Evolutionary conservation across 495 filamentous ascomycete species (phyloP), one percentile per base, ranked within the genome.

Genomic region (Penicillium waksmanii): DNA sequence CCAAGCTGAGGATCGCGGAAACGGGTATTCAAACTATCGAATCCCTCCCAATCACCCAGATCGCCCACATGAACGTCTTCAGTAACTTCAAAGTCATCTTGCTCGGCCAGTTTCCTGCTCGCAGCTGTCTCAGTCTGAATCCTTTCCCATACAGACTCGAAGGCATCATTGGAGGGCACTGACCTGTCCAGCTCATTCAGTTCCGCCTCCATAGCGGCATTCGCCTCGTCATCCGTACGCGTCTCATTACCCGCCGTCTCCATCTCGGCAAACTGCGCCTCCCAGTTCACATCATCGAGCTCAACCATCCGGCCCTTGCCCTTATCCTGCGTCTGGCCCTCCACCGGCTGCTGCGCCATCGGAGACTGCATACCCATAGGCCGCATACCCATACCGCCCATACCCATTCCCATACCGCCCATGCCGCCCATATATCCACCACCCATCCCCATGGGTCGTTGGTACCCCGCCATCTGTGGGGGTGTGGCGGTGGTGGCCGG

Each of bases 271-370:
- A 99, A 99, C 69, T 98, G 93, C 59, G 89, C 88, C 76, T 98
- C 95, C 95, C 96, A 99, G 57, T 95, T 88, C 64, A 87, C 82
- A 58, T 98, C 93, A 67, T 97, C 91, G 25, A 98, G 83, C 77
- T 98, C 96, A 4, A 97, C 85, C 77, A 98, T 88, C 64, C 92
- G 87, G 4, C 84, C 89, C 73, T 97, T 97, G 35, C 93, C 93
- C 75, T 98, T 97, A 46, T 79, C 89, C 61, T 85, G 66, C 62
- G 77, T 63, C 63, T 72, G 62, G 65, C 76, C 62, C 47, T 77
- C 73, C 72, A 73, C 66, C 78, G 82, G 75, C 47, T 82, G 80
- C 50, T 83, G 83, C 73, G 77, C 77, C 52, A 77, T 73, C 67
- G 55, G 62, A 25, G 75, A 74, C 52, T 71, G 67, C 59, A 76